phyloP scores from a whole-genome alignment of 352 stramenopile species.

The Thraustotheca clavata region DNA sequence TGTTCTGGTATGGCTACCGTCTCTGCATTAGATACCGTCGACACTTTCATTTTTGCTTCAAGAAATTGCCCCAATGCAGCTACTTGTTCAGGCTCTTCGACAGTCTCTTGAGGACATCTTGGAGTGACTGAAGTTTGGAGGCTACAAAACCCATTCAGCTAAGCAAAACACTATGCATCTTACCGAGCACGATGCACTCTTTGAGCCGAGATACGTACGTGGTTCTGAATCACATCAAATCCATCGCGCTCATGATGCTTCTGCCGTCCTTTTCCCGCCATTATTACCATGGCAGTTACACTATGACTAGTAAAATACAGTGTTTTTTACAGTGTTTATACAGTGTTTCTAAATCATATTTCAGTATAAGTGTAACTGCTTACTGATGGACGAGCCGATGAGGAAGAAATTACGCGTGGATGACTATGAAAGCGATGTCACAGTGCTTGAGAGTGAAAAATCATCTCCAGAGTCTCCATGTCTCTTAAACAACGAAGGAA shows the following conservation, averaged over 20 bases:
- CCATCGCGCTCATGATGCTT: slow-evolving; percentile 3
- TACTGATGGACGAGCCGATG: neutral
- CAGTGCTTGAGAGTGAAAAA: neutral
- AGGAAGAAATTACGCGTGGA: neutral
- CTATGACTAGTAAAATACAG: no score
- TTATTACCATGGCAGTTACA: no score
- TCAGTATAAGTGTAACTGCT: no score
- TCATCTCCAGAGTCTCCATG: slow-evolving; percentile 11
- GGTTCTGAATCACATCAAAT: slow-evolving; percentile 20
- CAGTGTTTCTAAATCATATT: no score
- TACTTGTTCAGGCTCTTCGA: neutral
- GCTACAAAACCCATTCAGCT: neutral
- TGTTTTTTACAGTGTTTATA: no score
- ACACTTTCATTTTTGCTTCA: slow-evolving; percentile 1
- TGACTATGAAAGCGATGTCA: slow-evolving; percentile 9
- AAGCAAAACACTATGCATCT: neutral
- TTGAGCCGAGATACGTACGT: slow-evolving; percentile 10
- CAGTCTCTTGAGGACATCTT: neutral
- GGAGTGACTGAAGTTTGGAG: neutral
- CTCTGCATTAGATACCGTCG: neutral
- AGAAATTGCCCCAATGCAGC: neutral
- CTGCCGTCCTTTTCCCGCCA: no score
- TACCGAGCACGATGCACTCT: slow-evolving; percentile 12
- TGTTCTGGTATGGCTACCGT: neutral
- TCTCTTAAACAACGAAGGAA: neutral